Percentiles rank a stretch among this genome's conserved stretches.
Evolutionary conservation across 768 basidiomycete species (phyloP).

Genomic region (Suillus tomentosus): DNA sequence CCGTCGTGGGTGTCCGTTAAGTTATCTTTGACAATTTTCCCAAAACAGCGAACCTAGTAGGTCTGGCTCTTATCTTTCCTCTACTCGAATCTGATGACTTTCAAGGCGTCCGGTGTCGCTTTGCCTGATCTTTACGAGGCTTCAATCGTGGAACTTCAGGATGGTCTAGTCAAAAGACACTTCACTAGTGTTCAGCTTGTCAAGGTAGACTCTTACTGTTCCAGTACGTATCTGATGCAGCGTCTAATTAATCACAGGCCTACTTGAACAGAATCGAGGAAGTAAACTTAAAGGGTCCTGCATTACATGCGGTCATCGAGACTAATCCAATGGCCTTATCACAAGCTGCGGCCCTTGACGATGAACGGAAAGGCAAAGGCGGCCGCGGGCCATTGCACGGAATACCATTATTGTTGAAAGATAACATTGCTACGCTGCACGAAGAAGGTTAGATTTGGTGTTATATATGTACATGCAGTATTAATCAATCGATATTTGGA

Average conservation of each 20-base stretch:
- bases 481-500: neutral
- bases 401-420: slow-evolving; percentile 55
- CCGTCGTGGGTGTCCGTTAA: too few relatives aligned
- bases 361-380: slow-evolving; percentile 42
- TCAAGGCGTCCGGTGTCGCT: neutral
- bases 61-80: neutral
- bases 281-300: slow-evolving; percentile 63
- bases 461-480: neutral
- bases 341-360: slow-evolving; percentile 53
- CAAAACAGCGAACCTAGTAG: neutral
- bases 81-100: neutral
- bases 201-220: slow-evolving; percentile 12
- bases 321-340: slow-evolving; percentile 52
- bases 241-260: slow-evolving; percentile 39
- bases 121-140: neutral
- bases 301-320: slow-evolving; percentile 60
- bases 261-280: slow-evolving; percentile 69
- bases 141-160: neutral
- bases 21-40: neutral
- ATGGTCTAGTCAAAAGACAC: neutral
- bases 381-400: slow-evolving; percentile 51
- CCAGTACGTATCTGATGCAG: neutral
- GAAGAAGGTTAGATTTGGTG: slow-evolving; percentile 27
- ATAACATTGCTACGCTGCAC: slow-evolving; percentile 38
- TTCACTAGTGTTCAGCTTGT: slow-evolving; percentile 2